phyloP scores from a whole-genome alignment of 2,329 filamentous ascomycete species.

The Trichoderma hamatum region DNA sequence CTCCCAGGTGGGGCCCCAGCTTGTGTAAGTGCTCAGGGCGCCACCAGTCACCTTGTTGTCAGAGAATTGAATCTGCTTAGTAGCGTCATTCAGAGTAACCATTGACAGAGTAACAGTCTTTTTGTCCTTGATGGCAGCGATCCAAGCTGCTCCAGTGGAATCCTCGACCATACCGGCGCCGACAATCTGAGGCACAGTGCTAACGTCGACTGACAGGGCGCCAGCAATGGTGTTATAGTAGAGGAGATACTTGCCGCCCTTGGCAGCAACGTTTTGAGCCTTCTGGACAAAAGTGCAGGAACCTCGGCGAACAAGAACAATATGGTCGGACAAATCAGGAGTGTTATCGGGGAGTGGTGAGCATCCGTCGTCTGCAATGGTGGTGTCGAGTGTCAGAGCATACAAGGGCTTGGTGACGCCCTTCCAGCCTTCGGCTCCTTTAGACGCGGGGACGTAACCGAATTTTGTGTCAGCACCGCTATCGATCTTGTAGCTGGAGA shows the following conservation, averaged over 20 bases:
- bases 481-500: constrained; percentile 43
- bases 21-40: constrained; percentile 55
- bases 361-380: constrained; percentile 55
- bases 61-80: constrained; percentile 28
- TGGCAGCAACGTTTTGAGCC: constrained; percentile 53
- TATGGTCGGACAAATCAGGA: constrained; percentile 58
- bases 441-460: constrained; percentile 48
- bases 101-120: constrained; percentile 50
- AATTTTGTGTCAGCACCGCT: constrained; percentile 44
- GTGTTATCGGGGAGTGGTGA: constrained; percentile 54
- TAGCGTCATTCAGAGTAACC: constrained; percentile 44
- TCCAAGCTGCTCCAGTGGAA: constrained; percentile 48
- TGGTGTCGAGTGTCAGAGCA: constrained; percentile 53
- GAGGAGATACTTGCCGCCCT: constrained; percentile 63
- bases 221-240: constrained; percentile 59
- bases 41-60: constrained; percentile 53
- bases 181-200: constrained; percentile 34
- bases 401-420: constrained; percentile 51
- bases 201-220: constrained; percentile 41
- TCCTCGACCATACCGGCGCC: constrained; percentile 49
- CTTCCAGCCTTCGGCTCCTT: constrained; percentile 45
- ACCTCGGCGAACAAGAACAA: constrained; percentile 64
- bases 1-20: constrained; percentile 65
- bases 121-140: constrained; percentile 47
- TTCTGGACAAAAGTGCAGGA: constrained; percentile 60